These are phyloP conservation scores for Oenanthe javanica DNA, from an alignment of 140 eudicot species.

Conservation along the genomic window DNA sequence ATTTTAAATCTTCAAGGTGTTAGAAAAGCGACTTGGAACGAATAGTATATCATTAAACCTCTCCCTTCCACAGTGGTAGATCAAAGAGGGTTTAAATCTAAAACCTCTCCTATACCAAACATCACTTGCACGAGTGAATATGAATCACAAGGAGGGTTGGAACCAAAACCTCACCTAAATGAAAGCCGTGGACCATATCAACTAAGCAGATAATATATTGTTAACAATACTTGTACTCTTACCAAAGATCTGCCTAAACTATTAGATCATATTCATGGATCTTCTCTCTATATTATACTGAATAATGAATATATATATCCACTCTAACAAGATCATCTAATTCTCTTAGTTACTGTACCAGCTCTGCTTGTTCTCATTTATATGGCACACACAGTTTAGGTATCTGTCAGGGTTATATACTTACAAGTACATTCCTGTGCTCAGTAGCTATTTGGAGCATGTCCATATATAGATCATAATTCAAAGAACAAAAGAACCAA, in stretches of 20 bases:
- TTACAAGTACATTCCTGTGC: neutral
- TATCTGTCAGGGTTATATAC: neutral
- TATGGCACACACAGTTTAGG: neutral
- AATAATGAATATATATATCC: neutral
- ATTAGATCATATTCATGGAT: neutral
- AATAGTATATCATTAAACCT: neutral
- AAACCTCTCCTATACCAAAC: neutral
- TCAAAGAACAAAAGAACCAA: neutral
- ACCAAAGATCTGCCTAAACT: neutral
- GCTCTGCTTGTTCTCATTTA: neutral
- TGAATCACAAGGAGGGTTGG: neutral
- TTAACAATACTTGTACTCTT: neutral
- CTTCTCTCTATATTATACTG: too few relatives aligned
- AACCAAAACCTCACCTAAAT: neutral
- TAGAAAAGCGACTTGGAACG: neutral
- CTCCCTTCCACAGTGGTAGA: neutral
- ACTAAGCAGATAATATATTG: too few relatives aligned
- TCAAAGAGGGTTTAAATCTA: neutral
- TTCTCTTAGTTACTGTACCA: neutral
- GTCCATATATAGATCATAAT: neutral
- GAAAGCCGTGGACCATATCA: neutral
- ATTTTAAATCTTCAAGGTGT: neutral
- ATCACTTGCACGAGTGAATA: neutral
- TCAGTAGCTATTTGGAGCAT: neutral
- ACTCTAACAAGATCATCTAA: neutral